Conservation (phyloP, 2,329 filamentous ascomycete genomes). For the Pseudohalonectria lignicola region DNA sequence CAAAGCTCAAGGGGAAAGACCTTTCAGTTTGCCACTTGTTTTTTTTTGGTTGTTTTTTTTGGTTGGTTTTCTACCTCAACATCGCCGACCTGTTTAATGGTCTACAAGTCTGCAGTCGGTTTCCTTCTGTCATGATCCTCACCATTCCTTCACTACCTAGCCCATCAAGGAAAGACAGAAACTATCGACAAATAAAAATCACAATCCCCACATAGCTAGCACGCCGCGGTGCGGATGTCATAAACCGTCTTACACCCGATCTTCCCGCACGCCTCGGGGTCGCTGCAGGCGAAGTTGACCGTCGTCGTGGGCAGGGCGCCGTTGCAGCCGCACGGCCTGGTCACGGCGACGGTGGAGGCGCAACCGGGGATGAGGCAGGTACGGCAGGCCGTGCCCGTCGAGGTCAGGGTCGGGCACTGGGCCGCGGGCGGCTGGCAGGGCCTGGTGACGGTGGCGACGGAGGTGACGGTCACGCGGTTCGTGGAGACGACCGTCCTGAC, state of each 20-base stretch:
- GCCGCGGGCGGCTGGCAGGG: slow-evolving; percentile 1
- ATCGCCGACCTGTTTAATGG: too few relatives aligned
- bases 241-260: slow-evolving; percentile 18
- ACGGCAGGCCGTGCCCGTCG: slow-evolving; percentile 6
- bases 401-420: slow-evolving; percentile 7
- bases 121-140: too few relatives aligned
- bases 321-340: slow-evolving; percentile 5
- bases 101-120: too few relatives aligned
- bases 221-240: background rate
- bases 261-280: slow-evolving; percentile 11
- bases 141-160: too few relatives aligned
- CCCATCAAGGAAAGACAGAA: too few relatives aligned
- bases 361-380: slow-evolving; percentile 7
- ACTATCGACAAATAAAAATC: too few relatives aligned
- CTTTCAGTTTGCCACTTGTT: too few relatives aligned
- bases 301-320: slow-evolving; percentile 11
- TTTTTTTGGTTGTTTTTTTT: too few relatives aligned
- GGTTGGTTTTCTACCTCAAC: too few relatives aligned
- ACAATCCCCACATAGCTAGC: too few relatives aligned
- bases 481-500: background rate
- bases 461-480: background rate
- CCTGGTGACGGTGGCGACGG: slow-evolving; percentile 2
- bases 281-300: slow-evolving; percentile 13
- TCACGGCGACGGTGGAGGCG: slow-evolving; percentile 4
- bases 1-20: too few relatives aligned